phyloP scores from a whole-genome alignment of 306 rosid species.

The Rosa rugosa region DNA sequence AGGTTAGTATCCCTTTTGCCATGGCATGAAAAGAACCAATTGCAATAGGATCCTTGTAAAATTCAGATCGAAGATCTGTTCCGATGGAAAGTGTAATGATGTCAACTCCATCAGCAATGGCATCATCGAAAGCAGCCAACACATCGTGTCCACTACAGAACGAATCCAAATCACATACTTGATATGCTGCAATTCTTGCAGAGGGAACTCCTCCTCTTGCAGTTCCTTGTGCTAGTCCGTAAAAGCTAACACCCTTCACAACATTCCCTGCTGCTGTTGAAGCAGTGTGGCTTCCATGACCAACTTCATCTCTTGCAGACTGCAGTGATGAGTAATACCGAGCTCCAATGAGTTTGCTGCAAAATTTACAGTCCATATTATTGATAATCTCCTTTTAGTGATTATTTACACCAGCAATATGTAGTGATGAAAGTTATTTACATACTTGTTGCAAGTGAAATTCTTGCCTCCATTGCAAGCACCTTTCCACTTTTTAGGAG shows the following conservation, averaged over 20 bases:
- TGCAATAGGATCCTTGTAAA: background rate
- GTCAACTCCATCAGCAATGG: background rate
- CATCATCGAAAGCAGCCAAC: background rate
- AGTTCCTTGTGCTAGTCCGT: conserved; percentile 22
- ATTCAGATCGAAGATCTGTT: background rate
- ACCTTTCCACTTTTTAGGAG: background rate
- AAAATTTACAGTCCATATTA: background rate
- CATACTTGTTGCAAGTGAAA: background rate
- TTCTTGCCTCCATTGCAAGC: background rate
- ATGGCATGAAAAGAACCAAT: background rate
- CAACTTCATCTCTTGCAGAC: background rate
- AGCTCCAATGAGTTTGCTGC: background rate
- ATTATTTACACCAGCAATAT: background rate
- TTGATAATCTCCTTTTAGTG: background rate
- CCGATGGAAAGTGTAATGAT: background rate
- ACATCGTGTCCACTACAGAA: background rate
- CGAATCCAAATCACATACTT: background rate
- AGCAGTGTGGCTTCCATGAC: conserved; percentile 31
- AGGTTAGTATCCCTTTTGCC: background rate
- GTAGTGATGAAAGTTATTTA: background rate
- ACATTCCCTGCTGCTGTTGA: conserved; percentile 23
- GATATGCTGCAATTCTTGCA: background rate
- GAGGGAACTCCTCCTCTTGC: background rate
- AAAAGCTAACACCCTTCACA: conserved; percentile 15
- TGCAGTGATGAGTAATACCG: background rate